Evolutionary conservation across 345 rosid genomes (phyloP).

Genomic region (Brassica juncea): DNA sequence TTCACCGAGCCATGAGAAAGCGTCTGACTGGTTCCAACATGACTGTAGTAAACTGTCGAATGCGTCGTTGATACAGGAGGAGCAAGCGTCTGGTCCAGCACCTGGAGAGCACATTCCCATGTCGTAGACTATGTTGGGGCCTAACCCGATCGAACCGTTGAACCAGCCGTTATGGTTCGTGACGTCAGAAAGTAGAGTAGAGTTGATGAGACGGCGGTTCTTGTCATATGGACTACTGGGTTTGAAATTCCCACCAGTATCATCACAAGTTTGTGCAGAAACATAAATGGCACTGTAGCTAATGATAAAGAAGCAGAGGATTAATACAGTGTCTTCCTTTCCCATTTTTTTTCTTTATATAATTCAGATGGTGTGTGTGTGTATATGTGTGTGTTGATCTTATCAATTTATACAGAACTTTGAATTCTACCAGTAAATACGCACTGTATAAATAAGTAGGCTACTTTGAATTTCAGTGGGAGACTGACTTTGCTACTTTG

Average conservation of each 20-base stretch:
- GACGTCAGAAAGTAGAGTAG: constrained; percentile 14
- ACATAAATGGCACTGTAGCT: background rate
- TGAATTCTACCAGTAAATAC: background rate
- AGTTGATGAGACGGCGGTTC: constrained; percentile 30
- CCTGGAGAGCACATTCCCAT: constrained; percentile 21
- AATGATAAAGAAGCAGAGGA: background rate
- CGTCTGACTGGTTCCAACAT: constrained; percentile 43
- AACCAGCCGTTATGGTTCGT: constrained; percentile 5
- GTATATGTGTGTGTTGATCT: background rate
- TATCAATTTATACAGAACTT: background rate
- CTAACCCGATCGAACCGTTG: constrained; percentile 12
- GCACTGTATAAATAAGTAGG: background rate
- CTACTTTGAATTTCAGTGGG: background rate
- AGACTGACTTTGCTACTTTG: constrained; percentile 5
- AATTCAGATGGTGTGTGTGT: background rate
- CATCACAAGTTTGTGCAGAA: constrained; percentile 21
- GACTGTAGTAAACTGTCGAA: background rate
- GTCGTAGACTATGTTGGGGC: background rate
- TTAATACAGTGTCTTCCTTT: background rate
- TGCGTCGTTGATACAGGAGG: constrained; percentile 30
- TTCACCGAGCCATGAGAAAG: constrained; percentile 35
- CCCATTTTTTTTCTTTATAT: background rate
- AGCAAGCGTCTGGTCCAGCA: constrained; percentile 22
- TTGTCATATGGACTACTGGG: constrained; percentile 31
- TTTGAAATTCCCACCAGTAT: constrained; percentile 8